These are phyloP conservation scores for Aspergillus alliaceus DNA, from an alignment of 2,329 filamentous ascomycete genomes.

Conservation along the genomic window DNA sequence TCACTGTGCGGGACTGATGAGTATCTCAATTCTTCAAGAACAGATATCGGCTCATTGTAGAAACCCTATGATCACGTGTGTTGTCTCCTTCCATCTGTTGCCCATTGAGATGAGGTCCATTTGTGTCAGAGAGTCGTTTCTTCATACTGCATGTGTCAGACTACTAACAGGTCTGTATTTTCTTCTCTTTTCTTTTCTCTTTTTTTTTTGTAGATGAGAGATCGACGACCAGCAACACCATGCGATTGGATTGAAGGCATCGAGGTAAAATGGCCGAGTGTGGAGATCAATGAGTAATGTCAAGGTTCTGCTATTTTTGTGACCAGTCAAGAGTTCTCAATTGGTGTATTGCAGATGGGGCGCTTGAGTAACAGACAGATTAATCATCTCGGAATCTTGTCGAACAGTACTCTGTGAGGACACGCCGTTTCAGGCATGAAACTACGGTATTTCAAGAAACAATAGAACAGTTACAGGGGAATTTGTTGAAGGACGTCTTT, in stretches of 20 bases:
- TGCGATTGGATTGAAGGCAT: conserved; percentile 1
- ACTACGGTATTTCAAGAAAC: not conserved
- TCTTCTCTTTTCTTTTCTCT: too few relatives aligned
- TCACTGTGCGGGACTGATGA: not conserved
- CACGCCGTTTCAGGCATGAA: not conserved
- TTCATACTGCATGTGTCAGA: conserved; percentile 7
- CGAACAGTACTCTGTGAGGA: not conserved
- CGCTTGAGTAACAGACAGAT: not conserved
- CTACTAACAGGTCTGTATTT: conserved; percentile 4
- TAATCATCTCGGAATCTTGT: not conserved
- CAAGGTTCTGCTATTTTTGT: conserved; percentile 6
- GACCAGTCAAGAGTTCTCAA: conserved; percentile 9
- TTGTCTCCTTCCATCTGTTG: not conserved
- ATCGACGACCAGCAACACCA: not conserved
- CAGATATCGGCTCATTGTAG: not conserved
- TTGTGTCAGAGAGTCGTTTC: not conserved
- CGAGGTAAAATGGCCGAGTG: not conserved
- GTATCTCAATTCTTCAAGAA: not conserved
- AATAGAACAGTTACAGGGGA: not conserved
- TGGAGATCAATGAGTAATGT: conserved; percentile 9
- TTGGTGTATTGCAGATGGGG: not conserved
- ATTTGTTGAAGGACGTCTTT: not conserved
- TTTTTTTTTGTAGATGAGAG: not conserved
- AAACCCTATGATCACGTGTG: conserved; percentile 5
- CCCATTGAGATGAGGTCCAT: not conserved